Base-by-base conservation (phyloP, 768 basidiomycete genomes). In the Gloeophyllum trabeum region DNA sequence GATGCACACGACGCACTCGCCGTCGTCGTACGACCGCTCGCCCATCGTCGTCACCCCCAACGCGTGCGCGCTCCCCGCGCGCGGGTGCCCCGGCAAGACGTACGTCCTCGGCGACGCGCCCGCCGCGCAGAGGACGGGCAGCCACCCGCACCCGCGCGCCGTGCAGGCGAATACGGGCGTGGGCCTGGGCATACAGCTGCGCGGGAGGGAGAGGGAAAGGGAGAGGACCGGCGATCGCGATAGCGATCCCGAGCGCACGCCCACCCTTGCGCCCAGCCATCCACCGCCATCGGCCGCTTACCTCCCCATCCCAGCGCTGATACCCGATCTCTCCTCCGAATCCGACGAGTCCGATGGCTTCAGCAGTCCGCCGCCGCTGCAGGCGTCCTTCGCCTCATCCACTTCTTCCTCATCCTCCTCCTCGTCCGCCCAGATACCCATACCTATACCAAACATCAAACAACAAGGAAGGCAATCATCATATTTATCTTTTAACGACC, bases 11-110 rank as follows among this genome's bases (percentile, higher is more conserved):
- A 69, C 70, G 13, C 58, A 71, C 54, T 65, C 66, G 3, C 47
- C 68, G 24, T 52, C 63, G 25, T 55, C 63, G 5, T 90, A 90
- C 62, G 86, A 90, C 65, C 81, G 87, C 44, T 75, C 81, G 3
- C 85, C 86, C 45, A 83, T 90, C 55, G 64, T 76, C 54, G 81
- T 86, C 49, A 54, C 72, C 19, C 79, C 80, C 24, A 85, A 88
- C 54, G 58, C 67, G 25, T 88, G 85, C 54, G 76, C 79, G 6
- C 69, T 91, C 19, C 87, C 88, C 12, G 36, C 20, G 13, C 7
- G 87, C 46, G 83, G 83, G 23, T 82, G 79, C 55, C 79, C 80
- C 39, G 81, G 81, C 21, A 70, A 78, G 47, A 83, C 80, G 4
- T 84, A 83, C 53, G 18, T 45, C 48, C 20, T 39, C 39, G 24